These are phyloP conservation scores for Pelargonium citronellum DNA, from an alignment of 441 rosid genomes.

Conservation along the genomic window DNA sequence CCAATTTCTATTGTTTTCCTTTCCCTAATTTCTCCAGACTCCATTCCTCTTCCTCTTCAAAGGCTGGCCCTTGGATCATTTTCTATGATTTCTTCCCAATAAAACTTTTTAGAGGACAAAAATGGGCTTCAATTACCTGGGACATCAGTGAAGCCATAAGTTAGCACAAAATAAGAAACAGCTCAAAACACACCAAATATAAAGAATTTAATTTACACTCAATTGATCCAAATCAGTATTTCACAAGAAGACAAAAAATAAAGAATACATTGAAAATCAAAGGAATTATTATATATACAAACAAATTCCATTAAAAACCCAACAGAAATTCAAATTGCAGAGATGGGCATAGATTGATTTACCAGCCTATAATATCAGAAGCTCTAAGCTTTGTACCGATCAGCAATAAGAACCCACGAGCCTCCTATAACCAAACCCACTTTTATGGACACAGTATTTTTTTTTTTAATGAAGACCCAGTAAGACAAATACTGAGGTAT, in stretches of 20 bases:
- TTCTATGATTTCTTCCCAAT: too few species aligned
- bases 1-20: conserved; percentile 44
- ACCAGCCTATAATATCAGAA: not conserved
- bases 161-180: not conserved
- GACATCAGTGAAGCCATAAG: not conserved
- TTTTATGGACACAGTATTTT: conserved; percentile 21
- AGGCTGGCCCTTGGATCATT: too few species aligned
- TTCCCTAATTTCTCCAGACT: not conserved
- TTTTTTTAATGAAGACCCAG: not conserved
- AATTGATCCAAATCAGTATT: not conserved
- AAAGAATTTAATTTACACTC: not conserved
- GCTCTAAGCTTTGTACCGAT: not conserved
- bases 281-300: not conserved
- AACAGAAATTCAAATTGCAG: too few species aligned
- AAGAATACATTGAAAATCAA: not conserved
- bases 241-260: not conserved
- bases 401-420: too few species aligned
- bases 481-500: conserved; percentile 5
- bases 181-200: not conserved
- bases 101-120: too few species aligned
- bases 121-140: not conserved
- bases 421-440: conserved; percentile 2
- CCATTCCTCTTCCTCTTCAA: not conserved
- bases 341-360: not conserved
- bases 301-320: too few species aligned